Conservation (phyloP, 345 rosid genomes). For the Gynandropsis gynandra region DNA sequence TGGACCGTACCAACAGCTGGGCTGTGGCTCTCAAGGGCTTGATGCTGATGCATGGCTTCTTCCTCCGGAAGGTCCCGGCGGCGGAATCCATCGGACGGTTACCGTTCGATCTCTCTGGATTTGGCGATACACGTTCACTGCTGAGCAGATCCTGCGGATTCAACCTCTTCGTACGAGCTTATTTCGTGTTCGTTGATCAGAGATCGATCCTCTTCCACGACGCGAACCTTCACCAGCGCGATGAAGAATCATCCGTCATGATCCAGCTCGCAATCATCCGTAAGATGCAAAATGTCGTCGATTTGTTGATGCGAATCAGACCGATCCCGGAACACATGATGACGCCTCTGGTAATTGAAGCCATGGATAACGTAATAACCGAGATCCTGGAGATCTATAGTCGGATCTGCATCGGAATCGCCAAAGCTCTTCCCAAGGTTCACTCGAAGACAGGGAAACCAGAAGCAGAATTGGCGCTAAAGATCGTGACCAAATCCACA, state of each 20-base stretch:
- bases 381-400: constrained; percentile 57
- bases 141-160: constrained; percentile 39
- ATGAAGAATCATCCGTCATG: constrained; percentile 28
- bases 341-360: constrained; percentile 44
- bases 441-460: constrained; percentile 29
- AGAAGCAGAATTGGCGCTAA: constrained; percentile 47
- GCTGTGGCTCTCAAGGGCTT: constrained; percentile 67
- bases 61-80: constrained; percentile 43
- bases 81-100: constrained; percentile 43
- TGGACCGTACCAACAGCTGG: constrained; percentile 62
- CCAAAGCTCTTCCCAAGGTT: constrained; percentile 34
- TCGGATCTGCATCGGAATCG: constrained; percentile 48
- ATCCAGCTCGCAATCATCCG: constrained; percentile 35
- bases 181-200: constrained; percentile 59
- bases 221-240: constrained; percentile 22
- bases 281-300: constrained; percentile 48
- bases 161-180: constrained; percentile 47
- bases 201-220: constrained; percentile 35
- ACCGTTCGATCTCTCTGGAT: constrained; percentile 67
- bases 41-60: constrained; percentile 68
- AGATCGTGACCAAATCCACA: constrained; percentile 43
- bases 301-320: constrained; percentile 50
- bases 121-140: constrained; percentile 35
- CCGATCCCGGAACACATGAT: constrained; percentile 45
- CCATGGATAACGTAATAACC: constrained; percentile 59